These are phyloP conservation scores for Cordyceps farinosa DNA, from an alignment of 2,329 filamentous ascomycete genomes.

Conservation along the genomic window DNA sequence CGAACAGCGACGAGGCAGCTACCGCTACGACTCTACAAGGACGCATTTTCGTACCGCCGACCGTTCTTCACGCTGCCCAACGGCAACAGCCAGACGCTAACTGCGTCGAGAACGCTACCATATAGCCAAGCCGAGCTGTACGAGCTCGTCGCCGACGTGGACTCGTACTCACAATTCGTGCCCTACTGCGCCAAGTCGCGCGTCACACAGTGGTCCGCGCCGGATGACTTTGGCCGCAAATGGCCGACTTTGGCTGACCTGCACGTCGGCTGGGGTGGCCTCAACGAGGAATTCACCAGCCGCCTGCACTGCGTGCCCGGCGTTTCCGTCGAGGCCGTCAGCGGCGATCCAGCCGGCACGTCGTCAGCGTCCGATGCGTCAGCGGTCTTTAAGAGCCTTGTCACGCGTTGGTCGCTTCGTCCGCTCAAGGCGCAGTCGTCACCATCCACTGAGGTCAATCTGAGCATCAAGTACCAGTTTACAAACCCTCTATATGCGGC, in stretches of 20 bases:
- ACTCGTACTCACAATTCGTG: slow-evolving; percentile 81
- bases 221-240: slow-evolving; percentile 45
- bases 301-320: slow-evolving; percentile 73
- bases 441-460: slow-evolving; percentile 62
- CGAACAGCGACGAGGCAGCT: slow-evolving; percentile 3
- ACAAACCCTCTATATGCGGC: slow-evolving; percentile 83
- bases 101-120: slow-evolving; percentile 70
- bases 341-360: slow-evolving; percentile 53
- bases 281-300: slow-evolving; percentile 81
- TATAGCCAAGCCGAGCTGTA: slow-evolving; percentile 72
- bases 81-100: slow-evolving; percentile 57
- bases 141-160: slow-evolving; percentile 81
- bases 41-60: slow-evolving; percentile 30
- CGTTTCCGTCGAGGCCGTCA: slow-evolving; percentile 71
- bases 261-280: slow-evolving; percentile 77
- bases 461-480: slow-evolving; percentile 80
- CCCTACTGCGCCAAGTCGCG: slow-evolving; percentile 79
- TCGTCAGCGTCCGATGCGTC: slow-evolving; percentile 36
- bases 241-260: slow-evolving; percentile 76
- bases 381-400: slow-evolving; percentile 62
- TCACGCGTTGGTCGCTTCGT: slow-evolving; percentile 67
- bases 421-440: slow-evolving; percentile 27
- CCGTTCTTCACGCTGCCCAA: slow-evolving; percentile 36
- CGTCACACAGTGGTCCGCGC: slow-evolving; percentile 69
- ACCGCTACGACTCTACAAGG: background rate